These are phyloP conservation scores for Monilinia fructicola DNA, from an alignment of 2,329 filamentous ascomycete genomes.

Conservation along the genomic window DNA sequence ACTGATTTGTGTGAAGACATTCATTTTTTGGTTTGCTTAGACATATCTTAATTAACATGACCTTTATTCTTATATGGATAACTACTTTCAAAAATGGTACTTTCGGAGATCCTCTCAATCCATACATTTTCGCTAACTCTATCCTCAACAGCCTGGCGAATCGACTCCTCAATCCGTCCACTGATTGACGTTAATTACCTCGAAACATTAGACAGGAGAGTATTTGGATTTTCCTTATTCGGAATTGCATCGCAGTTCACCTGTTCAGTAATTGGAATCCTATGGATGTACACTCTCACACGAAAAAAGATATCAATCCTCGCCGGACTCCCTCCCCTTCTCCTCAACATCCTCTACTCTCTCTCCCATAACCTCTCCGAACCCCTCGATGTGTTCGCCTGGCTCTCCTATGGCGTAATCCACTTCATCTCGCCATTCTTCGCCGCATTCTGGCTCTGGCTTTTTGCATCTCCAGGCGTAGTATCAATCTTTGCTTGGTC, in stretches of 20 bases:
- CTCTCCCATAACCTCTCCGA: conserved; percentile 64
- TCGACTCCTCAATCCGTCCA: conserved; percentile 36
- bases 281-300: conserved; percentile 37
- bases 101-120: neutral
- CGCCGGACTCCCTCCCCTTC: conserved; percentile 33
- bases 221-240: conserved; percentile 33
- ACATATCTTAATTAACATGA: conserved; percentile 37
- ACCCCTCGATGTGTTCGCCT: conserved; percentile 45
- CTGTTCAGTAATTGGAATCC: conserved; percentile 31
- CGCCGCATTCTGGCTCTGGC: conserved; percentile 74
- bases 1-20: conserved; percentile 29
- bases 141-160: conserved; percentile 32
- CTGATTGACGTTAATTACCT: conserved; percentile 35
- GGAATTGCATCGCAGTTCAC: conserved; percentile 33
- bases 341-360: conserved; percentile 77
- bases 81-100: conserved; percentile 39
- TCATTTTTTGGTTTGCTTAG: conserved; percentile 35
- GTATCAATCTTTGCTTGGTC: conserved; percentile 79
- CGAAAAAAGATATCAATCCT: conserved; percentile 34
- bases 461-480: conserved; percentile 82
- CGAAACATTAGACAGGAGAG: conserved; percentile 31
- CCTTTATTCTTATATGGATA: conserved; percentile 37
- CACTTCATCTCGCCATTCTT: conserved; percentile 85
- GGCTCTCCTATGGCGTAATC: conserved; percentile 90
- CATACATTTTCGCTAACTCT: neutral